Evolutionary conservation across 129 eudicot genomes (phyloP).

Genomic region (Daucus carota): DNA sequence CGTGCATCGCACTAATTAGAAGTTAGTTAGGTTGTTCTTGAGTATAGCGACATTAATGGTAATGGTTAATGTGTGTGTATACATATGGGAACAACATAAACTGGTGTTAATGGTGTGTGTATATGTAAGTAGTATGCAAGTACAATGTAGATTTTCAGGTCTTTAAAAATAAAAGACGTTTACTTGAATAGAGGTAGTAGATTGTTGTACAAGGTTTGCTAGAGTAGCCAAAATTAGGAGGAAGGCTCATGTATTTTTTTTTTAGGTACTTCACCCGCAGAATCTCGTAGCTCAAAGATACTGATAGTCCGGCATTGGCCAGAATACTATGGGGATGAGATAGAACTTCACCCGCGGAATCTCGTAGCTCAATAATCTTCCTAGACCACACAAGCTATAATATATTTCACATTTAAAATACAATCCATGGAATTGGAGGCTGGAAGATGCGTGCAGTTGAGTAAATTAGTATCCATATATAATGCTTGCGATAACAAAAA

Average conservation of each 20-base stretch:
- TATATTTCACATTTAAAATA: neutral
- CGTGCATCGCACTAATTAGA: too few relatives aligned
- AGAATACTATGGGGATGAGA: neutral
- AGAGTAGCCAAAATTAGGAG: neutral
- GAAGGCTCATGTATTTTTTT: neutral
- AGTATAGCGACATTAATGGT: neutral
- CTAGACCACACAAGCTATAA: neutral
- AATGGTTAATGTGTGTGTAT: too few relatives aligned
- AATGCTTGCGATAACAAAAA: neutral
- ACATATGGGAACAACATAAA: neutral
- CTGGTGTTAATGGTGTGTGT: neutral
- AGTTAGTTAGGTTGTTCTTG: neutral
- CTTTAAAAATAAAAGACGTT: neutral
- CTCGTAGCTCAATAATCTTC: neutral
- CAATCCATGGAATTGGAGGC: neutral
- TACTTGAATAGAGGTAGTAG: neutral
- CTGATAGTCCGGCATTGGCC: too few relatives aligned
- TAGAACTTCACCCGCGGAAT: neutral
- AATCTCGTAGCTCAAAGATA: too few relatives aligned
- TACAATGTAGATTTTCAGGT: too few relatives aligned
- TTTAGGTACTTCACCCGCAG: too few relatives aligned
- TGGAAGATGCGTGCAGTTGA: neutral
- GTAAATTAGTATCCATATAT: neutral
- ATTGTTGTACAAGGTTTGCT: neutral
- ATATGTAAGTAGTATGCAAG: neutral